Evolutionary conservation across 192 early-diverging fungal species (phyloP).

Genomic region (Coemansia sp.): DNA sequence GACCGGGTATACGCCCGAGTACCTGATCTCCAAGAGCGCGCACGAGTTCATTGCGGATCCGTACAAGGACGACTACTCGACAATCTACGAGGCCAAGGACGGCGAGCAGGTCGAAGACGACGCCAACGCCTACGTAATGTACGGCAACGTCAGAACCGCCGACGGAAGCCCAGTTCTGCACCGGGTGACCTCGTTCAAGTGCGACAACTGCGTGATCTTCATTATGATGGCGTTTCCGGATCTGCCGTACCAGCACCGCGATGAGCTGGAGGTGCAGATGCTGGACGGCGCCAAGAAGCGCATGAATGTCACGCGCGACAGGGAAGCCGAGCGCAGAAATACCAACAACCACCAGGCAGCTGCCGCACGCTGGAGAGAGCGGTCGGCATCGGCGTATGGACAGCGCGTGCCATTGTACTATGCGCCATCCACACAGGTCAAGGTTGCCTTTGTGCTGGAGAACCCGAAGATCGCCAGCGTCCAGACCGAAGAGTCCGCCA

Average conservation of each 20-base stretch:
- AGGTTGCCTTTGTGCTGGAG: slow-evolving; percentile 46
- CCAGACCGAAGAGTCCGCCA: not conserved
- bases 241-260: slow-evolving; percentile 20
- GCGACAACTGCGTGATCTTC: slow-evolving; percentile 41
- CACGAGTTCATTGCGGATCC: slow-evolving; percentile 39
- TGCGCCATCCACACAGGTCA: slow-evolving; percentile 35
- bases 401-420: slow-evolving; percentile 20
- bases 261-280: slow-evolving; percentile 47
- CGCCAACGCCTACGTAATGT: slow-evolving; percentile 44
- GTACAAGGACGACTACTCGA: slow-evolving; percentile 27
- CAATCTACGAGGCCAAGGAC: slow-evolving; percentile 34
- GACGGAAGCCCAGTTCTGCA: slow-evolving; percentile 25
- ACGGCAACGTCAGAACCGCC: slow-evolving; percentile 36
- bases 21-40: slow-evolving; percentile 22
- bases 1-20: slow-evolving; percentile 38
- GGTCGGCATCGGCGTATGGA: slow-evolving; percentile 9
- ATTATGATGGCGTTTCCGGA: slow-evolving; percentile 41
- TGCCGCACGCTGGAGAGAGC: slow-evolving; percentile 7
- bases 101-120: slow-evolving; percentile 33
- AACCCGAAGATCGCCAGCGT: slow-evolving; percentile 14
- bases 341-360: not conserved
- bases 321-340: not conserved
- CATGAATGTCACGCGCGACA: slow-evolving; percentile 1
- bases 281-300: too few species aligned
- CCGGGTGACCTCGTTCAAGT: slow-evolving; percentile 37